Base-by-base conservation (phyloP, 1,139 yeast species). In the Taiozyma sp. region DNA sequence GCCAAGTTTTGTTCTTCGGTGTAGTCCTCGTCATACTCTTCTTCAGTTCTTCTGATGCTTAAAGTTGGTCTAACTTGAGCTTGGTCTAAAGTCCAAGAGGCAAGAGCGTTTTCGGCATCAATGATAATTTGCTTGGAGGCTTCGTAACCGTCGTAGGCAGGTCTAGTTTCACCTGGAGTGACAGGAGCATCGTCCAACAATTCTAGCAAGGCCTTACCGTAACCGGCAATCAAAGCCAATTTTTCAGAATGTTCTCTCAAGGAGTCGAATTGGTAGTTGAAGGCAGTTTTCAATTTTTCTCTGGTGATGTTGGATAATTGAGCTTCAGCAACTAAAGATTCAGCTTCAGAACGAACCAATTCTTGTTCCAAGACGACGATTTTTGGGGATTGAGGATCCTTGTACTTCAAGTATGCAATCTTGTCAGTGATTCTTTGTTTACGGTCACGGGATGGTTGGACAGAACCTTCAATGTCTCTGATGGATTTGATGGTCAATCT, bases 141-240 rank as follows among this genome's bases (percentile, higher is more conserved):
- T 70, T 93, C 98, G 73, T 90, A 91, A 62, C 99, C 98, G 68
- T 93, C 98, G 72, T 93, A 93, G 56, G 96, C 95, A 43, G 97
- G 95, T 77, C 98, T 89, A 56, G 97, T 88, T 79, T 93, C 99
- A 76, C 99, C 99, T 59, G 99, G 99, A 59, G 98, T 91, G 60
- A 93, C 97, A 56, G 98, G 95, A 61, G 95, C 76, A 72, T 91
- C 98, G 70, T 93, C 98, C 69, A 93, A 81, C 69, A 93, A 83
- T 77, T 93, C 98, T 69, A 93, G 81, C 58, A 93, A 76, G 47
- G 97, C 97, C 80, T 91, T 93, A 74, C 99, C 98, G 79, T 93
- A 93, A 62, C 97, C 97, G 62, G 98, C 97, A 75, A 93, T 89
- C 68, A 93, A 79, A 49, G 98, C 98, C 63, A 88, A 78, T 77